Evolutionary conservation across 2,329 filamentous ascomycete species (phyloP), one percentile per base, ranked within the genome.

Genomic region (Pseudogymnoascus pannorum): DNA sequence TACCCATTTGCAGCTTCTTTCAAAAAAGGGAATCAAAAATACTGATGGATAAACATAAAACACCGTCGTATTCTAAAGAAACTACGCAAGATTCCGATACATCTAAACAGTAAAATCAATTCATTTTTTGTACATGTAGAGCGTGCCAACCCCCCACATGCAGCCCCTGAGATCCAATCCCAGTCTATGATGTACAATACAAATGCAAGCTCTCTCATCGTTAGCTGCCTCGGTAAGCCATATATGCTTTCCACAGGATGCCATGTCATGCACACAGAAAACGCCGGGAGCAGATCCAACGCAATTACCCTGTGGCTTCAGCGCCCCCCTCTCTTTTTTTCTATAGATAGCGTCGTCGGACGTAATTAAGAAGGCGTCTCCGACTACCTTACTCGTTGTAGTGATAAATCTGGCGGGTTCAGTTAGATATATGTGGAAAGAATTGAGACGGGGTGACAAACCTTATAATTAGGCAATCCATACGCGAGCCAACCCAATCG

Each of bases 391-490:
- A 93, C 78, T 95, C 90, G 73, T 95, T 93, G 78, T 91, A 93
- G 75, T 95, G 90, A 74, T 92, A 95, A 65, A 94, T 87, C 90
- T 94, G 66, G 11, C 64, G 6, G 18, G n/a, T 11, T 48, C 31
- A 9, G 16, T 31, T 58, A n/a, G 42, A 16, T 4, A 44, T 33
- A 38, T 35, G 20, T 48, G 5, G 9, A 40, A 18, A 20, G 29
- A 26, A 58, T 57, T n/a, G 40, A 7, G 33, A 16, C 24, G 16
- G 35, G 6, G 18, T 20, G 26, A 76, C 84, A 73, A 77, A 97
- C 94, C 81, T 93, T 92, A 77, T 99, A 99, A 77, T 97, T 96
- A 42, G 94, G 94, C 71, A 97, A 77, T n/a, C 94, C 94, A 68
- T 82, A 91, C 62, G 89, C 84, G 64, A 87, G 81, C 87, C 92